These are phyloP conservation scores for Heliocybe sulcata DNA, from an alignment of 1,284 basidiomycete species.

Conservation along the genomic window DNA sequence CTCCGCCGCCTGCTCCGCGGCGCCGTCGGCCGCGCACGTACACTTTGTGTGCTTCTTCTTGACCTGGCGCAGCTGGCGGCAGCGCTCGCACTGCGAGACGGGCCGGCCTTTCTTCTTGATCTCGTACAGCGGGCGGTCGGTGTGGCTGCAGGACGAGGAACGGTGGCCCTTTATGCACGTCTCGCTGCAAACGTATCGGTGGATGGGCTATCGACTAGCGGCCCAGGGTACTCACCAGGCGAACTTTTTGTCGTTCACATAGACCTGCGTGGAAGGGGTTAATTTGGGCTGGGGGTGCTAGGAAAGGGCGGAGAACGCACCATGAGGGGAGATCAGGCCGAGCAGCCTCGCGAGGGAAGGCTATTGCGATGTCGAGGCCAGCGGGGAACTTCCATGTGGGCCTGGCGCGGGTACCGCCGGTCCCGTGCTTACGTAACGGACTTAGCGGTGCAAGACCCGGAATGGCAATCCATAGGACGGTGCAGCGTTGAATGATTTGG, in stretches of 20 bases:
- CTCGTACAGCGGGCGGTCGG: slow-evolving; percentile 76
- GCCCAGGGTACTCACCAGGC: slow-evolving; percentile 49
- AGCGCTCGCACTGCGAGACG: slow-evolving; percentile 75
- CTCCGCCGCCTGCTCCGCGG: slow-evolving; percentile 22
- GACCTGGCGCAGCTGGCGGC: slow-evolving; percentile 68
- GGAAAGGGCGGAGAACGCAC: neutral
- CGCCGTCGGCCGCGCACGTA: slow-evolving; percentile 42
- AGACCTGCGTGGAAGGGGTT: slow-evolving; percentile 37
- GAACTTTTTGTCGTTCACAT: slow-evolving; percentile 78
- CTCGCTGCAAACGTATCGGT: slow-evolving; percentile 40
- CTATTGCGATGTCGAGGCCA: neutral
- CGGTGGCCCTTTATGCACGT: slow-evolving; percentile 88
- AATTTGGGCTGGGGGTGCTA: neutral
- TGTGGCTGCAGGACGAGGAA: slow-evolving; percentile 76
- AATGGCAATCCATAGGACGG: neutral
- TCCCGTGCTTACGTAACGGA: neutral
- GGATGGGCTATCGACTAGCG: slow-evolving; percentile 5
- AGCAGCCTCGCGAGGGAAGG: neutral
- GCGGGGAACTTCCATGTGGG: neutral
- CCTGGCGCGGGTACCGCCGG: neutral
- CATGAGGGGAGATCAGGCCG: neutral
- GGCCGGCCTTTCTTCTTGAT: slow-evolving; percentile 85
- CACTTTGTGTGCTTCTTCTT: slow-evolving; percentile 73
- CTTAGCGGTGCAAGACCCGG: neutral
- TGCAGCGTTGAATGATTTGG: neutral